Conservation (phyloP, 352 stramenopile species). For the Phytophthora fragariae region DNA sequence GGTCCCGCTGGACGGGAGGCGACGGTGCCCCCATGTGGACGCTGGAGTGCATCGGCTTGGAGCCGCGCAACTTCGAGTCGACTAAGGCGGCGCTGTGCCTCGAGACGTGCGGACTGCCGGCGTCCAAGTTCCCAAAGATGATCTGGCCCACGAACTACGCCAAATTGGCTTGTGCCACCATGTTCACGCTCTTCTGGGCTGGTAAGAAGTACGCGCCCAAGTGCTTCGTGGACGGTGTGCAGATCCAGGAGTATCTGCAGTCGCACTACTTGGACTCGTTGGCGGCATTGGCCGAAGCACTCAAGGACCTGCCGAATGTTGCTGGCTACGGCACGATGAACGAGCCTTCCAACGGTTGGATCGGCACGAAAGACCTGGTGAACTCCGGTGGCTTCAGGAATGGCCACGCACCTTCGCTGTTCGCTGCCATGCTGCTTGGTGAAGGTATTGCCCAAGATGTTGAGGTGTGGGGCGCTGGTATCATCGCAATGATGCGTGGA, state of each 20-base stretch:
- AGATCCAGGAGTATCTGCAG: conserved; percentile 90
- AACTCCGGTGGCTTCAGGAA: conserved; percentile 61
- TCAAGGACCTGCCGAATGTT: conserved; percentile 81
- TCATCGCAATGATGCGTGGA: conserved; percentile 66
- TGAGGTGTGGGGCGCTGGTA: conserved; percentile 67
- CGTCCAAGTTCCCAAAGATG: conserved; percentile 84
- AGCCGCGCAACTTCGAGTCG: conserved; percentile 70
- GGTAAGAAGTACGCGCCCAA: conserved; percentile 73
- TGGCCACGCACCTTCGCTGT: conserved; percentile 63
- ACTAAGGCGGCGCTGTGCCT: conserved; percentile 80
- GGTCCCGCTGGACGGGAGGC: conserved; percentile 88
- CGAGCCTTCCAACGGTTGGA: conserved; percentile 80
- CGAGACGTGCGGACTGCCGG: conserved; percentile 53
- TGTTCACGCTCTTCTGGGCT: conserved; percentile 92
- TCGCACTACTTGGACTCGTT: conserved; percentile 84
- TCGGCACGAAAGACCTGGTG: conserved; percentile 62
- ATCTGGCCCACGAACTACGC: conserved; percentile 93
- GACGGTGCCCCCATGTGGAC: conserved; percentile 92
- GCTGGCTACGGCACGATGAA: conserved; percentile 92
- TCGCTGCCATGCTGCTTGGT: conserved; percentile 78
- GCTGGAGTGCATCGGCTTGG: conserved; percentile 77
- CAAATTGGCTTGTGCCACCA: conserved; percentile 86
- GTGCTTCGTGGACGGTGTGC: conserved; percentile 70
- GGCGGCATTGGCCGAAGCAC: conserved; percentile 56
- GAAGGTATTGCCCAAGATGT: conserved; percentile 65